phyloP scores from a whole-genome alignment of 345 rosid genomes.

The Euphorbia pulcherrima region DNA sequence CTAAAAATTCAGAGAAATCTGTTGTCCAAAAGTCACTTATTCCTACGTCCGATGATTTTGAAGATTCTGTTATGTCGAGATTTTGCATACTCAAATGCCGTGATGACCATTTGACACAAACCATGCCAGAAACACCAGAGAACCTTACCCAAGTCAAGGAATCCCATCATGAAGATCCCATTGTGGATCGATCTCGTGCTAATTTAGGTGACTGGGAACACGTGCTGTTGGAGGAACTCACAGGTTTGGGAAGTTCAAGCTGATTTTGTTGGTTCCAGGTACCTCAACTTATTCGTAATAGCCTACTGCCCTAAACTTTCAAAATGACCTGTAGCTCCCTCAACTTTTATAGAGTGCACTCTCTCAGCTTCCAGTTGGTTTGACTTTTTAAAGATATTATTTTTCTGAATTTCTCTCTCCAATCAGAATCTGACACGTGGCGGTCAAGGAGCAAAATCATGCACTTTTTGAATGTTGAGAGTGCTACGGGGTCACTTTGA shows the following conservation, averaged over 20 bases:
- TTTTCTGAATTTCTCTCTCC: too few species aligned
- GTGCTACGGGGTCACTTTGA: too few species aligned
- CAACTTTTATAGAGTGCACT: too few species aligned
- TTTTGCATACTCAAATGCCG: slow-evolving; percentile 37
- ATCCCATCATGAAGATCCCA: slow-evolving; percentile 20
- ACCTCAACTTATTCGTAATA: too few species aligned
- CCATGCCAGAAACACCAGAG: slow-evolving; percentile 8
- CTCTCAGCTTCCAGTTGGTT: too few species aligned
- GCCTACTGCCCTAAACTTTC: too few species aligned
- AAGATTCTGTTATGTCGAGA: slow-evolving; percentile 44
- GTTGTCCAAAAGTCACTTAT: slow-evolving; percentile 10
- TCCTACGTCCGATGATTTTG: slow-evolving; percentile 24
- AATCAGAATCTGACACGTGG: too few species aligned
- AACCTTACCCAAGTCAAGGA: slow-evolving; percentile 20
- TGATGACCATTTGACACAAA: slow-evolving; percentile 20
- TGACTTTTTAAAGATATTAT: too few species aligned
- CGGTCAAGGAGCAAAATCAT: too few species aligned
- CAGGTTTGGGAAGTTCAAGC: slow-evolving; percentile 27
- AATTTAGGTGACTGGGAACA: slow-evolving; percentile 65
- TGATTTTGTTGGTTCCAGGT: background rate
- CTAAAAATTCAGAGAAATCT: slow-evolving; percentile 19
- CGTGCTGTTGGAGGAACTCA: slow-evolving; percentile 52
- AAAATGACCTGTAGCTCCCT: too few species aligned
- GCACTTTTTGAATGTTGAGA: too few species aligned
- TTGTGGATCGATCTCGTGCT: slow-evolving; percentile 23